phyloP scores from a whole-genome alignment of 441 rosid species.

The Pelargonium fulgidum region DNA sequence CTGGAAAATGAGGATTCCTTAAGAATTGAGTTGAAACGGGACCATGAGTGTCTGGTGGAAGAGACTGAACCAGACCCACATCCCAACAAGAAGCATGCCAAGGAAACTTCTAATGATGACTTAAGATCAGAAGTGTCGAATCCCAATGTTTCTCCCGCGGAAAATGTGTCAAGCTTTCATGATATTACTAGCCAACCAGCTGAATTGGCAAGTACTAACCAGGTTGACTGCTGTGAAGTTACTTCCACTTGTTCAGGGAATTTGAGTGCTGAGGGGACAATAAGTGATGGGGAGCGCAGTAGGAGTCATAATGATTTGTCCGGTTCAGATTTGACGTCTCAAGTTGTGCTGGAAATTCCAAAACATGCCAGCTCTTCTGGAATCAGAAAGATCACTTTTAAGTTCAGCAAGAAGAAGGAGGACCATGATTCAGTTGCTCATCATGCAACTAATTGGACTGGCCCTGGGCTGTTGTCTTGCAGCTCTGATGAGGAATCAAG shows the following conservation, averaged over 20 bases:
- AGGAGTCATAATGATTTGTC: constrained; percentile 28
- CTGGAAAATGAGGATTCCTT: constrained; percentile 26
- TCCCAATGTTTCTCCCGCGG: constrained; percentile 56
- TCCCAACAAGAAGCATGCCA: constrained; percentile 50
- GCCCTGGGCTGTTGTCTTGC: not conserved
- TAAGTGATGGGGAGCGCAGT: constrained; percentile 39
- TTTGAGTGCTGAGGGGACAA: constrained; percentile 41
- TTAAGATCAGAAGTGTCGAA: constrained; percentile 73
- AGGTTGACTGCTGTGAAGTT: constrained; percentile 28
- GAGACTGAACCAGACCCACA: constrained; percentile 23
- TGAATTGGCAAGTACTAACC: constrained; percentile 24
- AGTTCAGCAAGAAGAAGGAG: constrained; percentile 63
- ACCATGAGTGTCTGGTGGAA: constrained; percentile 28
- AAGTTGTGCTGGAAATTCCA: constrained; percentile 75
- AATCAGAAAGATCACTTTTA: constrained; percentile 75
- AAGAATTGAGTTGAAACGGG: constrained; percentile 41
- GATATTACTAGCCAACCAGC: constrained; percentile 48
- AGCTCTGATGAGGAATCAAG: not conserved
- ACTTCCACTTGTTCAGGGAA: constrained; percentile 35
- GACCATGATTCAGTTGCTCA: constrained; percentile 25
- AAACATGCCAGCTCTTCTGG: constrained; percentile 73
- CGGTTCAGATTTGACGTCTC: constrained; percentile 36
- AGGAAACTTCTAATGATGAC: constrained; percentile 65
- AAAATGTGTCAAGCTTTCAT: constrained; percentile 36
- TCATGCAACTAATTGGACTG: not conserved